These are phyloP conservation scores for Bassia scoparia DNA, from an alignment of 148 eudicot species.

Conservation along the genomic window DNA sequence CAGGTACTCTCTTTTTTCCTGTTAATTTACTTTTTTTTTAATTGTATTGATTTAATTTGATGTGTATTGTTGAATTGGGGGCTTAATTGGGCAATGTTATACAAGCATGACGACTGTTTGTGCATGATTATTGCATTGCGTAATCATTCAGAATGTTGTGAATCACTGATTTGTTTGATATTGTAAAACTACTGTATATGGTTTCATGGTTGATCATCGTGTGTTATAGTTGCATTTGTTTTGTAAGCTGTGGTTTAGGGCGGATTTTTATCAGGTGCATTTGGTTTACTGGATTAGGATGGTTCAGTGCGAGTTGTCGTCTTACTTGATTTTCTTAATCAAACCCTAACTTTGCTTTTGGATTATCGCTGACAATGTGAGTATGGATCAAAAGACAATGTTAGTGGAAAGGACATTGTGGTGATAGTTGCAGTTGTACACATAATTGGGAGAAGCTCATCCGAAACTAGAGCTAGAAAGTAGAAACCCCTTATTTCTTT, in stretches of 20 bases:
- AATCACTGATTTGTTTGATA: not conserved
- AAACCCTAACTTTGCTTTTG: slow-evolving; percentile 26
- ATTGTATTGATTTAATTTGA: too few relatives aligned
- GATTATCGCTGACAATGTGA: slow-evolving; percentile 1
- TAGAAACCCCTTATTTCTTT: too few relatives aligned
- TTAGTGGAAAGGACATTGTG: not conserved
- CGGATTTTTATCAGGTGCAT: too few relatives aligned
- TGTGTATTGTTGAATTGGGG: not conserved
- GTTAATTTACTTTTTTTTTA: not conserved
- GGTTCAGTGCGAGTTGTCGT: not conserved
- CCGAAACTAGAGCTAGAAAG: too few relatives aligned
- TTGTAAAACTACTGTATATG: not conserved
- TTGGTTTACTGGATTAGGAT: slow-evolving; percentile 2
- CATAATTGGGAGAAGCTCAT: too few relatives aligned
- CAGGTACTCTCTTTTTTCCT: slow-evolving; percentile 39
- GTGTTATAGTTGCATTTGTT: not conserved
- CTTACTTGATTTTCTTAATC: not conserved
- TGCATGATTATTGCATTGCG: not conserved
- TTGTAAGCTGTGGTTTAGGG: not conserved
- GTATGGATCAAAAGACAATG: not conserved
- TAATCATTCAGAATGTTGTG: not conserved
- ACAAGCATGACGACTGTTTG: not conserved
- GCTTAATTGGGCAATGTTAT: not conserved
- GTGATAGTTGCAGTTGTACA: not conserved
- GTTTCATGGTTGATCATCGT: slow-evolving; percentile 1